Conservation (phyloP, 2,329 filamentous ascomycete genomes). For the Grosmannia serpens region DNA sequence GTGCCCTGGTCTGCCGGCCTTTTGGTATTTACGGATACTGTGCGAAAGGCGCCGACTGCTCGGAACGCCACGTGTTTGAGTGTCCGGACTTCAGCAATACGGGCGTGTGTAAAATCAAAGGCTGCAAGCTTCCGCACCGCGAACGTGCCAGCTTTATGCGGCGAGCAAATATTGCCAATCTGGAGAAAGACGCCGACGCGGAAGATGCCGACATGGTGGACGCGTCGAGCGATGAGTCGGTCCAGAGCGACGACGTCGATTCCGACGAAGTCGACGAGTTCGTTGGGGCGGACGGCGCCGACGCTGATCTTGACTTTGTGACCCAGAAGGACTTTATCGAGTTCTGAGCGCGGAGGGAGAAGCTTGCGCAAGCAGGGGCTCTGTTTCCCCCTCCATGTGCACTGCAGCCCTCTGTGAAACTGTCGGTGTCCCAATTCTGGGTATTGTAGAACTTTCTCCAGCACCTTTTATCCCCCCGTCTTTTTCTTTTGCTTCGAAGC, state of each 20-base stretch:
- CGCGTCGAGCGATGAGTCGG: slow-evolving; percentile 67
- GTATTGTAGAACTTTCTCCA: slow-evolving; percentile 1
- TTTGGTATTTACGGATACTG: slow-evolving; percentile 88
- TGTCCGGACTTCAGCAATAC: slow-evolving; percentile 93
- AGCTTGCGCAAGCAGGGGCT: background rate
- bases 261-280: slow-evolving; percentile 64
- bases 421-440: background rate
- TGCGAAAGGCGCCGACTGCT: slow-evolving; percentile 65
- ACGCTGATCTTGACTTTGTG: slow-evolving; percentile 40
- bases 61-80: slow-evolving; percentile 79
- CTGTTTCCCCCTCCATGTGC: background rate
- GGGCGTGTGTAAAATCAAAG: slow-evolving; percentile 67
- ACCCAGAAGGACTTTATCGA: slow-evolving; percentile 50
- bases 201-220: slow-evolving; percentile 51
- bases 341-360: slow-evolving; percentile 19
- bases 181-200: slow-evolving; percentile 20
- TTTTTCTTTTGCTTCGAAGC: background rate
- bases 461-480: background rate
- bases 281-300: slow-evolving; percentile 40
- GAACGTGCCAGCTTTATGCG: slow-evolving; percentile 74
- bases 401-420: background rate
- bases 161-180: slow-evolving; percentile 43
- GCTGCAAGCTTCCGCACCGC: slow-evolving; percentile 78
- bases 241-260: slow-evolving; percentile 67
- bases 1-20: slow-evolving; percentile 67